These are phyloP conservation scores for Candida coleopterorum DNA, from an alignment of 805 yeast species.

Conservation along the genomic window DNA sequence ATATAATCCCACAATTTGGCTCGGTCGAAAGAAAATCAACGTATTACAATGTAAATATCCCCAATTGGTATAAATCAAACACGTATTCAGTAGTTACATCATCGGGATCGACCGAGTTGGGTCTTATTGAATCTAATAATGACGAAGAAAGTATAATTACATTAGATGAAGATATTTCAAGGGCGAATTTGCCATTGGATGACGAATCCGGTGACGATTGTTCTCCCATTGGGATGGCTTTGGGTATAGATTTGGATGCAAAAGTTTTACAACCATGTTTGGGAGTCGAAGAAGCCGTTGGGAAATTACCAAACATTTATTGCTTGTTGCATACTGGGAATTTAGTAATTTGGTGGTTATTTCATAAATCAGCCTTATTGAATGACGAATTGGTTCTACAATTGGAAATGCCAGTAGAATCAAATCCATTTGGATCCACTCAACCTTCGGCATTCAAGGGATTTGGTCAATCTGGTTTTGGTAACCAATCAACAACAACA, in stretches of 20 bases:
- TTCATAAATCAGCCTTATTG: conserved; percentile 50
- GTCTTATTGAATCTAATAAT: conserved; percentile 9
- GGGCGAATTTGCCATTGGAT: conserved; percentile 71
- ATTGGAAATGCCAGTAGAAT: background rate
- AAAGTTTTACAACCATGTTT: conserved; percentile 49
- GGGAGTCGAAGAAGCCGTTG: conserved; percentile 52
- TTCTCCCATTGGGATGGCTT: conserved; percentile 62
- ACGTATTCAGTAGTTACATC: conserved; percentile 46
- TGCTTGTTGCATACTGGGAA: conserved; percentile 60
- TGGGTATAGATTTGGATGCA: conserved; percentile 48
- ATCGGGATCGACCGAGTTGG: conserved; percentile 57
- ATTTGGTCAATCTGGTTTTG: conserved; percentile 11
- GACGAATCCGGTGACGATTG: conserved; percentile 63
- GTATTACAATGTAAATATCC: conserved; percentile 39
- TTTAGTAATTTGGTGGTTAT: conserved; percentile 60
- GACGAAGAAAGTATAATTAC: conserved; percentile 19
- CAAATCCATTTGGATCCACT: conserved; percentile 15
- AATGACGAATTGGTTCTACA: conserved; percentile 22
- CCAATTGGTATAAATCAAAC: conserved; percentile 33
- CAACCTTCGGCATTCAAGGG: conserved; percentile 12
- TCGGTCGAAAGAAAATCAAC: conserved; percentile 42
- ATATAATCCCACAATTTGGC: conserved; percentile 51
- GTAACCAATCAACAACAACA: conserved; percentile 8
- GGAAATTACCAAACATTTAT: conserved; percentile 61
- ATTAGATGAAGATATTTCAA: conserved; percentile 62